Evolutionary conservation across 2,329 filamentous ascomycete genomes (phyloP).

Genomic region (Ceratocystis alfenasii): DNA sequence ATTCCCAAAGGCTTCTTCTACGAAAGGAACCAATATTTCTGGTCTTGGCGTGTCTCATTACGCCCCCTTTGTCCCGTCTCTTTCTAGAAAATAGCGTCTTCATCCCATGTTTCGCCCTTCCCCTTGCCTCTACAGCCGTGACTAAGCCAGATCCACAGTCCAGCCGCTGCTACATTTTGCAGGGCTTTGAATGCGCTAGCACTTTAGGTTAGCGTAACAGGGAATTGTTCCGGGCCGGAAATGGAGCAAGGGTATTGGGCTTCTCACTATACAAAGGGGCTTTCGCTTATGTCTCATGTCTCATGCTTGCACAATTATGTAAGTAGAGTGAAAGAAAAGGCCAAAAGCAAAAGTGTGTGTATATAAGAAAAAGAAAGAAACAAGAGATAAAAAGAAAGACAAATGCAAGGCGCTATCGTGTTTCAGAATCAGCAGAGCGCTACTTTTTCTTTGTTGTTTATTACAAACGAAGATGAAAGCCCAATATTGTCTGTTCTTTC

Average conservation of each 20-base stretch:
- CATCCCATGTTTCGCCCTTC: conserved; percentile 4
- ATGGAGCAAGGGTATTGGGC: background rate
- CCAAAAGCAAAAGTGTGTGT: too few relatives aligned
- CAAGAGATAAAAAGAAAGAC: too few relatives aligned
- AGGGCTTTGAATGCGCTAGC: too few relatives aligned
- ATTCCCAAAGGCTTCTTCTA: background rate
- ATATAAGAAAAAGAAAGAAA: too few relatives aligned
- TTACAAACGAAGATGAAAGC: background rate
- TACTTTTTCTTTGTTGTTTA: background rate
- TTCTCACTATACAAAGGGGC: background rate
- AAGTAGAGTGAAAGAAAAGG: background rate
- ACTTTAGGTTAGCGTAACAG: too few relatives aligned
- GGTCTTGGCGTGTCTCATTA: background rate
- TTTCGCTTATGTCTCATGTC: background rate
- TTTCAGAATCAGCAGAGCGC: background rate
- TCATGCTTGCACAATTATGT: background rate
- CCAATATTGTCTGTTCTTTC: background rate
- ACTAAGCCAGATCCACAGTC: background rate
- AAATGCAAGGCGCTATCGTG: background rate
- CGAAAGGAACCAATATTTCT: conserved; percentile 1
- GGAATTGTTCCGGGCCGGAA: background rate
- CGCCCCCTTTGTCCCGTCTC: background rate
- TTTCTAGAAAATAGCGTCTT: conserved; percentile 5
- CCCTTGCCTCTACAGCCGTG: background rate
- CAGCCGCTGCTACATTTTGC: too few relatives aligned